Evolutionary conservation across 805 yeast species (phyloP), one percentile per base, ranked within the genome.

Genomic region (Candida nanaspora): DNA sequence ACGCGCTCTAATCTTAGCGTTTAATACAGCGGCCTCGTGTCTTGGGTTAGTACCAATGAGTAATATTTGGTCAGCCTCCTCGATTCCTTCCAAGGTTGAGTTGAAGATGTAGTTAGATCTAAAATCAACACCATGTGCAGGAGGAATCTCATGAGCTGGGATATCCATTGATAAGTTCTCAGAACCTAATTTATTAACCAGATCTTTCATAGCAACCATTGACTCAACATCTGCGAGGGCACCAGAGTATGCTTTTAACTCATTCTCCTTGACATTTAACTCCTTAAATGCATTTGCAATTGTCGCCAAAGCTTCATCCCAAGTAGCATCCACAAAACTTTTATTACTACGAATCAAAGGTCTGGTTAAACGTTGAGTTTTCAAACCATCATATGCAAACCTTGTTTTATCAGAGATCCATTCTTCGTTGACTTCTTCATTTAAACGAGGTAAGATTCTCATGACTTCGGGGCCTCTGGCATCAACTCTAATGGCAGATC

Each of bases 321-420:
- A 86, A 38, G 91, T 80, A 19, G 87, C 84, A 43, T 78, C 72
- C 53, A 76, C 78, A 60, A 86, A 86, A 41, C 67, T 65, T 59
- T 77, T 78, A 51, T 86, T 88, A 46, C 68, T 70, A 65, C 80
- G 80, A 53, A 86, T 70, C 57, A 86, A 70, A 16, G 95, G 95
- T 40, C 79, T 77, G 26, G 95, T 86, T 52, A 86, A 72, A 56
- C 95, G 76, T 70, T 86, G 95, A 43, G 87, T 82, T 67, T 80
- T 82, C 57, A 86, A 74, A 31, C 93, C 95, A 59, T 86, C 95
- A 53, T 78, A 78, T 26, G 94, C 88, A 57, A 81, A 86, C 55
- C 95, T 75, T 14, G 94, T 73, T 67, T 86, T 86, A 68, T 86
- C 95, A 36, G 86, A 78, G 53, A 86, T 82, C 95, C 95, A 86